Percentiles rank a stretch among this genome's conserved stretches.
Evolutionary conservation across 371 early-diverging fungal species (phyloP).

Genomic region (Mucor mucedo): DNA sequence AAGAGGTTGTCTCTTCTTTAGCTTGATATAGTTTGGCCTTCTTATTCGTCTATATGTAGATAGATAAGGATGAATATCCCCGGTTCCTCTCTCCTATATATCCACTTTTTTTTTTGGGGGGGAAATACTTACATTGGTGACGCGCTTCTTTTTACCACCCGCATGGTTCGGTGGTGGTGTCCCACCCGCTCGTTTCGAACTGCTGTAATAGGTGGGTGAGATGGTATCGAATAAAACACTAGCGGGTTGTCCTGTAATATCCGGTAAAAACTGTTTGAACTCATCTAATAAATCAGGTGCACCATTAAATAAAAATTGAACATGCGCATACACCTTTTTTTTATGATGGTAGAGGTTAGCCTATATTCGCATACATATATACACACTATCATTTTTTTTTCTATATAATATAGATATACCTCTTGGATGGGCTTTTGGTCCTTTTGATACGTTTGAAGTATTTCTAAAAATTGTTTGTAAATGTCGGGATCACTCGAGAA

Average conservation of each 20-base stretch:
- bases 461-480: constrained; percentile 94
- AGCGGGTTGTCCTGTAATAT: constrained; percentile 51
- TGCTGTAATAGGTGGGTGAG: constrained; percentile 14
- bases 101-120: background rate
- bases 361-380: too few species aligned
- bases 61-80: background rate
- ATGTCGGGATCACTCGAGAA: constrained; percentile 89
- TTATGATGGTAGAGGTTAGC: too few species aligned
- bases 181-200: constrained; percentile 13
- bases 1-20: background rate
- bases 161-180: constrained; percentile 20
- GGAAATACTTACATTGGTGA: constrained; percentile 18
- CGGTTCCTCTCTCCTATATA: too few species aligned
- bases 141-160: constrained; percentile 34
- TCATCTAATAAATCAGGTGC: constrained; percentile 92
- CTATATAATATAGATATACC: constrained; percentile 49
- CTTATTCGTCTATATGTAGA: constrained; percentile 6
- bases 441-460: constrained; percentile 92
- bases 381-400: too few species aligned
- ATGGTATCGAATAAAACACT: constrained; percentile 24
- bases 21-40: constrained; percentile 16
- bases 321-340: constrained; percentile 91
- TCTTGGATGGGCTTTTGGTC: constrained; percentile 92
- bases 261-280: constrained; percentile 96
- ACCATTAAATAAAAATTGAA: constrained; percentile 80